Conservation (phyloP, 2,329 filamentous ascomycete genomes). For the Plenodomus tracheiphilus region DNA sequence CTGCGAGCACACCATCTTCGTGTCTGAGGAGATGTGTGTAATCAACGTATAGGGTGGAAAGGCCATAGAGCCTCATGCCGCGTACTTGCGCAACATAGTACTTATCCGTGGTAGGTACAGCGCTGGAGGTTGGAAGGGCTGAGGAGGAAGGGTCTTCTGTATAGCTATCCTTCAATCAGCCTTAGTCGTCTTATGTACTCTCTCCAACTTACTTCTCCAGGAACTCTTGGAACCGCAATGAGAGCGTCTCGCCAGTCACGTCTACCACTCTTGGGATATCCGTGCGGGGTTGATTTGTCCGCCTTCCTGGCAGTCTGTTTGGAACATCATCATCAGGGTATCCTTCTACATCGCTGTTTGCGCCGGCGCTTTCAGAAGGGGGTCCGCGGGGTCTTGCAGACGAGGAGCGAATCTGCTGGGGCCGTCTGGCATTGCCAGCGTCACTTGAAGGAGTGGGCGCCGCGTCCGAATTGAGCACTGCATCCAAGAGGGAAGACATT, state of each 20-base stretch:
- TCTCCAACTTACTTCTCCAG: constrained; percentile 66
- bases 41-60: constrained; percentile 88
- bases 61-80: constrained; percentile 70
- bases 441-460: constrained; percentile 45
- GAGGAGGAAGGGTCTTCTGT: constrained; percentile 69
- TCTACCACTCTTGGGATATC: constrained; percentile 76
- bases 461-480: constrained; percentile 53
- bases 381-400: constrained; percentile 61
- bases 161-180: constrained; percentile 51
- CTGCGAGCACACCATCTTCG: constrained; percentile 78
- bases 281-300: constrained; percentile 51
- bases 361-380: constrained; percentile 55
- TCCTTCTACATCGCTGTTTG: constrained; percentile 60
- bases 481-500: constrained; percentile 59
- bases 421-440: constrained; percentile 39
- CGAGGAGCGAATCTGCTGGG: constrained; percentile 49
- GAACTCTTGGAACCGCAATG: constrained; percentile 77
- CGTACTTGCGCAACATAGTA: constrained; percentile 86
- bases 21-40: constrained; percentile 80
- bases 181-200: neutral
- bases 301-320: constrained; percentile 49
- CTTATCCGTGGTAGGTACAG: constrained; percentile 71
- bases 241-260: constrained; percentile 72
- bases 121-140: constrained; percentile 66
- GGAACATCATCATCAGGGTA: constrained; percentile 66